Conservation (phyloP, 2,329 filamentous ascomycete species). For the Esteya vermicola region DNA sequence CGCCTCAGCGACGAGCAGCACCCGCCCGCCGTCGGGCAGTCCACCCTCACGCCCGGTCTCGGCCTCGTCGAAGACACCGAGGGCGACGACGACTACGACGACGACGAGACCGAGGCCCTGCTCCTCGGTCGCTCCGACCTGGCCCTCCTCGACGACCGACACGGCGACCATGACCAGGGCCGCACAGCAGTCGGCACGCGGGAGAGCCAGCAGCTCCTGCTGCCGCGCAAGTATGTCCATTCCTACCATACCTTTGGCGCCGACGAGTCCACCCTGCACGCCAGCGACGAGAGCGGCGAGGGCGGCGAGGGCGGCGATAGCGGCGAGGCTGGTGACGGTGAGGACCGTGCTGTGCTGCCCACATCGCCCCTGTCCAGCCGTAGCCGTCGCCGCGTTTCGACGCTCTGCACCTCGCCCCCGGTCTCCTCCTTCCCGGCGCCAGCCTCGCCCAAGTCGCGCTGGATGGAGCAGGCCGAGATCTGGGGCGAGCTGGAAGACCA, state of each 20-base stretch:
- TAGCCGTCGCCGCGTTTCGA: constrained; percentile 16
- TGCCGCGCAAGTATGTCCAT: constrained; percentile 9
- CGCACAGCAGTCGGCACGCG: constrained; percentile 22
- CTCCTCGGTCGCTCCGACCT: constrained; percentile 32
- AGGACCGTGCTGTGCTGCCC: too few relatives aligned
- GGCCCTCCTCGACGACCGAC: constrained; percentile 13
- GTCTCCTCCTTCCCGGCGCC: not conserved
- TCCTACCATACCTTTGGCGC: constrained; percentile 38
- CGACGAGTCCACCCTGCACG: too few relatives aligned
- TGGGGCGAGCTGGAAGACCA: constrained; percentile 81
- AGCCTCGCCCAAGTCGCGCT: constrained; percentile 18
- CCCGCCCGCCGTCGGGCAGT: constrained; percentile 45
- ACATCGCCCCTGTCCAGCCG: constrained; percentile 12
- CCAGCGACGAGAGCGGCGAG: too few relatives aligned
- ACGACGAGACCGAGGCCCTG: constrained; percentile 36
- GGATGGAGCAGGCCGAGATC: constrained; percentile 62
- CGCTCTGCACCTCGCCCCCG: not conserved
- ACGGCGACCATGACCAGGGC: constrained; percentile 17
- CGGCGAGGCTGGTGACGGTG: too few relatives aligned
- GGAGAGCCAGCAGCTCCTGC: constrained; percentile 6
- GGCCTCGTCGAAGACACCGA: constrained; percentile 62
- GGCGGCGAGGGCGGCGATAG: too few relatives aligned
- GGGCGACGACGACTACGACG: constrained; percentile 26
- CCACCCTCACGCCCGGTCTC: constrained; percentile 66
- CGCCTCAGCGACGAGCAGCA: constrained; percentile 68